These are phyloP conservation scores for Gossypium armourianum DNA, from an alignment of 441 rosid genomes.

Conservation along the genomic window DNA sequence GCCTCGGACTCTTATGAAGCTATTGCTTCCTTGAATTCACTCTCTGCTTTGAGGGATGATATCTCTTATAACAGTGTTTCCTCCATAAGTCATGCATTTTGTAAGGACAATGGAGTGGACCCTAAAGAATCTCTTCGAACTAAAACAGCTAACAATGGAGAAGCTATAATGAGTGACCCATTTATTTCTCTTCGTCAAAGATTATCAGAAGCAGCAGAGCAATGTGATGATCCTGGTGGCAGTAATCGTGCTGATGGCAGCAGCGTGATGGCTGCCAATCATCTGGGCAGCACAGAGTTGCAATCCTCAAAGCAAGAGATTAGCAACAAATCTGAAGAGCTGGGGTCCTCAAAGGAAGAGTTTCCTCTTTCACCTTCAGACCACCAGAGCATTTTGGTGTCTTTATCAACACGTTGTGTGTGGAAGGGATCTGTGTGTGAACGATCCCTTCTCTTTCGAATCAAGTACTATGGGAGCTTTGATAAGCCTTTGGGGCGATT, in stretches of 20 bases:
- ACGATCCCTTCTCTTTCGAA: constrained; percentile 56
- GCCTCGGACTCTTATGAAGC: constrained; percentile 18
- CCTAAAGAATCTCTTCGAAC: constrained; percentile 29
- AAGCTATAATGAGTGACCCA: constrained; percentile 25
- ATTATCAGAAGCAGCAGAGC: constrained; percentile 23
- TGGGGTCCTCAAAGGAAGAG: constrained; percentile 49
- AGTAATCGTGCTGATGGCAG: constrained; percentile 20
- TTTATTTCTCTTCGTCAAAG: constrained; percentile 22
- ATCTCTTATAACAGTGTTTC: constrained; percentile 19
- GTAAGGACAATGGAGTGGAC: constrained; percentile 25
- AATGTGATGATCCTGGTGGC: constrained; percentile 17
- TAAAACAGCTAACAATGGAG: constrained; percentile 22
- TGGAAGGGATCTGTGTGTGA: constrained; percentile 70
- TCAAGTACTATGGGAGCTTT: constrained; percentile 61
- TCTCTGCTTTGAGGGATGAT: constrained; percentile 19
- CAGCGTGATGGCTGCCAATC: constrained; percentile 19
- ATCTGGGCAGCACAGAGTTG: constrained; percentile 10
- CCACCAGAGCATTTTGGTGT: constrained; percentile 72
- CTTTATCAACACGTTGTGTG: constrained; percentile 62
- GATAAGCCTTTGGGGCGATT: constrained; percentile 70
- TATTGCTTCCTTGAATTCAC: constrained; percentile 20
- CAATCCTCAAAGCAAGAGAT: constrained; percentile 27
- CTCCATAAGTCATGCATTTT: constrained; percentile 22
- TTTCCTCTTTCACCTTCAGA: constrained; percentile 61
- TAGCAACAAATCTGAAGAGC: constrained; percentile 32